A percentile compares a stretch with the other conserved stretches of the same genome.
Evolutionary conservation across 352 stramenopile genomes (phyloP).

Genomic region (Globisporangium megalacanthum): DNA sequence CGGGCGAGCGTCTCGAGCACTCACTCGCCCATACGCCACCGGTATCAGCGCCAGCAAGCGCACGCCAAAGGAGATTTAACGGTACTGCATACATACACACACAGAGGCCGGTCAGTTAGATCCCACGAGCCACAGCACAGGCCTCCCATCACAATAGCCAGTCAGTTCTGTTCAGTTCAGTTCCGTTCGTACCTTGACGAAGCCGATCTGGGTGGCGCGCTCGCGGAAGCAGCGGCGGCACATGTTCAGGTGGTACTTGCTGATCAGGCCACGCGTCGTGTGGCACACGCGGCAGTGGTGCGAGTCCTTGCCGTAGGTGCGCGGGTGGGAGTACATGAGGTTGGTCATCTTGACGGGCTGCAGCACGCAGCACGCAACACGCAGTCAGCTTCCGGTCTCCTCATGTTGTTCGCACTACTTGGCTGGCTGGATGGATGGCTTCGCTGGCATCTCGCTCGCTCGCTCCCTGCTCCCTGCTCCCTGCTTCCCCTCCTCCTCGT

Average conservation of each 20-base stretch:
- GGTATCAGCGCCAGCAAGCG: constrained; percentile 6
- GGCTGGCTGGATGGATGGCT: neutral
- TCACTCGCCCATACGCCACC: neutral
- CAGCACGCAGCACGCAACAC: neutral
- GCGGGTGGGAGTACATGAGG: constrained; percentile 83
- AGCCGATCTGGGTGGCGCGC: constrained; percentile 93
- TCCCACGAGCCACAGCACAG: neutral
- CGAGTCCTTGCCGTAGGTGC: constrained; percentile 89
- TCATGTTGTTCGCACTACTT: too few species aligned
- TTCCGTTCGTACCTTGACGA: constrained; percentile 84
- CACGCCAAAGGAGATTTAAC: constrained; percentile 48
- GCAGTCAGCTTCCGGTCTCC: neutral
- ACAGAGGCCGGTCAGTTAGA: constrained; percentile 2
- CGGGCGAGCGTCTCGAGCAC: constrained; percentile 4
- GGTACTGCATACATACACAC: constrained; percentile 37
- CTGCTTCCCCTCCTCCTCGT: too few species aligned
- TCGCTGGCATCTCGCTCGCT: too few species aligned
- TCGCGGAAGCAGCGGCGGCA: constrained; percentile 96
- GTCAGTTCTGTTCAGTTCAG: neutral
- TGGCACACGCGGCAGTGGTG: constrained; percentile 89
- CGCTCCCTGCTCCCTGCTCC: too few species aligned
- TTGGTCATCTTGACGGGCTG: constrained; percentile 83
- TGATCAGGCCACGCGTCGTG: constrained; percentile 91
- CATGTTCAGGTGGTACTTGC: constrained; percentile 96
- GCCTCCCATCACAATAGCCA: neutral